Evolutionary conservation across 2,329 filamentous ascomycete genomes (phyloP).

Genomic region (Lasiodiplodia sp.): DNA sequence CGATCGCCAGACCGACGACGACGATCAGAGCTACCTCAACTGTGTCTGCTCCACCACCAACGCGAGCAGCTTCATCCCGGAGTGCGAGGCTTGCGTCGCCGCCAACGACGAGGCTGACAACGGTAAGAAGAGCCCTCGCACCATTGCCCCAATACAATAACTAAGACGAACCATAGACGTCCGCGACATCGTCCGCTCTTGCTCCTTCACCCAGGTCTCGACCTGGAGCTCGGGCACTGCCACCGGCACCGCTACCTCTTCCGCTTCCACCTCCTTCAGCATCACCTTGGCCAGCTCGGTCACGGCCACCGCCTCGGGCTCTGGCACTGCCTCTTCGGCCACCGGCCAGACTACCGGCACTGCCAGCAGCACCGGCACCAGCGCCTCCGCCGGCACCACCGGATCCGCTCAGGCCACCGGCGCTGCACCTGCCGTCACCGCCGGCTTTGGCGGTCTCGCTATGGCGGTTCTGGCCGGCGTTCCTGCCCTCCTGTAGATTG

Average conservation of each 20-base stretch:
- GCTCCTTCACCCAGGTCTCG: conserved; percentile 39
- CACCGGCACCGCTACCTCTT: conserved; percentile 24
- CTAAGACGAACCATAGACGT: conserved; percentile 35
- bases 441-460: conserved; percentile 8
- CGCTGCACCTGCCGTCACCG: conserved; percentile 5
- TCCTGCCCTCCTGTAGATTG: not conserved
- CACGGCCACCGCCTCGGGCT: not conserved
- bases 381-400: not conserved
- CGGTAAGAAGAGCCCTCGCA: conserved; percentile 29
- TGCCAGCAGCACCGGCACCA: not conserved
- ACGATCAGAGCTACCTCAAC: conserved; percentile 37
- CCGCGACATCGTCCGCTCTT: conserved; percentile 40
- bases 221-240: conserved; percentile 35
- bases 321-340: not conserved
- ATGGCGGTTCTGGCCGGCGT: conserved; percentile 7
- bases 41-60: conserved; percentile 42
- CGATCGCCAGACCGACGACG: conserved; percentile 37
- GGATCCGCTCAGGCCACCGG: not conserved
- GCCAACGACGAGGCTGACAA: conserved; percentile 39
- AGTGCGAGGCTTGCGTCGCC: conserved; percentile 42
- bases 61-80: conserved; percentile 38
- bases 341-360: conserved; percentile 4
- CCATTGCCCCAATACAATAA: not conserved
- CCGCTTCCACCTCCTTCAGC: conserved; percentile 31
- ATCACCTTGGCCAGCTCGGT: conserved; percentile 9